Percentiles rank a stretch among this genome's conserved stretches.
Conservation (phyloP, 129 eudicot species). For the Pseudognaphalium luteoalbum region DNA sequence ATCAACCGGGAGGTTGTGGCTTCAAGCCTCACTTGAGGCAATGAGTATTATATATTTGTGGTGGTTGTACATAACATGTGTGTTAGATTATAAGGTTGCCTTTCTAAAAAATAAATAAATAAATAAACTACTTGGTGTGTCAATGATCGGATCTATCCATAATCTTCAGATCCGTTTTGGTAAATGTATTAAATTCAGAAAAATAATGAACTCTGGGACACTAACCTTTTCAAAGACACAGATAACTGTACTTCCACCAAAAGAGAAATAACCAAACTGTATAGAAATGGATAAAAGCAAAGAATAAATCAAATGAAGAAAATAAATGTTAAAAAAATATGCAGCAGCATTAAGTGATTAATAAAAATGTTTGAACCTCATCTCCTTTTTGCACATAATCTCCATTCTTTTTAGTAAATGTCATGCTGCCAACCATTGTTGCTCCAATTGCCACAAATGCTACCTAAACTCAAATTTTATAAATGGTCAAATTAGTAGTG, state of each 20-base stretch:
- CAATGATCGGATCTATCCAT: neutral
- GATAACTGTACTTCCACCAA: slow-evolving; percentile 96
- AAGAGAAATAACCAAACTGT: slow-evolving; percentile 98
- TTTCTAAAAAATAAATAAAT: no score
- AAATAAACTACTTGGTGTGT: no score
- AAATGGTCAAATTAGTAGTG: slow-evolving; percentile 11
- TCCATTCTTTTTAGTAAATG: slow-evolving; percentile 66
- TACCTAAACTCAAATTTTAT: slow-evolving; percentile 52
- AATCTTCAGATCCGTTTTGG: neutral
- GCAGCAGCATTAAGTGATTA: neutral
- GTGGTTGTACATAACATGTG: no score
- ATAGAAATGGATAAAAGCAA: neutral
- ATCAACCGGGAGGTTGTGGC: no score
- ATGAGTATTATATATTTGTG: no score
- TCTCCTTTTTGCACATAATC: slow-evolving; percentile 85
- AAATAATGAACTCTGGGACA: neutral
- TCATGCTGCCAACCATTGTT: slow-evolving; percentile 97
- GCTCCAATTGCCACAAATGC: slow-evolving; percentile 99
- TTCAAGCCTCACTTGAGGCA: no score
- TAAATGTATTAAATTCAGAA: neutral
- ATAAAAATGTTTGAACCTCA: slow-evolving; percentile 53
- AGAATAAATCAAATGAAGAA: slow-evolving; percentile 10
- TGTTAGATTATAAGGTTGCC: no score
- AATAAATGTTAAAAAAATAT: neutral
- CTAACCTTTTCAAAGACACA: slow-evolving; percentile 93